Evolutionary conservation across 805 yeast genomes (phyloP), one percentile per base, ranked within the genome.

Genomic region (Cyberlindnera sargentensis): DNA sequence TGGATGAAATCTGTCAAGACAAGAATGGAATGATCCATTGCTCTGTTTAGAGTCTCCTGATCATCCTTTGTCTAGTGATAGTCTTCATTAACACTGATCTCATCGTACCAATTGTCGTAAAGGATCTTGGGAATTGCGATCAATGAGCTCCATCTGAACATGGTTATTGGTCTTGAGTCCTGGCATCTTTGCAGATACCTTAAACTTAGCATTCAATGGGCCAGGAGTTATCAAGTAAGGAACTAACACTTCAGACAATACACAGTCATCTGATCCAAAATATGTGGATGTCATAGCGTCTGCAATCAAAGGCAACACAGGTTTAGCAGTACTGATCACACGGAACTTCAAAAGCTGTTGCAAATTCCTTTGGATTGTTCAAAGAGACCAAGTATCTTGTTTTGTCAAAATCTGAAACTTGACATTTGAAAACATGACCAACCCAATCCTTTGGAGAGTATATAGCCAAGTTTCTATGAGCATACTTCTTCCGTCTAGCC

Each of bases 351-450:
- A 61, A 52, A 1, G 53, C 44, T 15, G 36, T 43, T 3, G 25
- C 29, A 15, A 44, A 38, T 2, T 47, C 42, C 10, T 39, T 27
- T 6, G 43, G 8, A 34, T 47, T 39, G 25, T 41, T 47, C 28
- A 53, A 32, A 48, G 34, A 46, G 28, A 42, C 47, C 44, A 57
- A 53, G 40, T 52, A 61, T 28, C 40, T 46, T 36, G 23, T 31
- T 43, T 65, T 68, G 5, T 49, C 50, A 2, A 54, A 60, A 20
- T 53, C 45, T 2, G 69, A 52, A 1, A 72, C 45, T 9, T 69
- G 61, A 52, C 84, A 78, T 43, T 70, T 69, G 57, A 71, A 84
- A 2, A 83, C 50, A 0, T 80, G 88, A 5, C 90, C 91, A 3
- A 84, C 75, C 62, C 76, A 75, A 0, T 78, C 71, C 20, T 70